Conservation (phyloP, 352 stramenopile genomes). For the Phytophthora sansomeana region DNA sequence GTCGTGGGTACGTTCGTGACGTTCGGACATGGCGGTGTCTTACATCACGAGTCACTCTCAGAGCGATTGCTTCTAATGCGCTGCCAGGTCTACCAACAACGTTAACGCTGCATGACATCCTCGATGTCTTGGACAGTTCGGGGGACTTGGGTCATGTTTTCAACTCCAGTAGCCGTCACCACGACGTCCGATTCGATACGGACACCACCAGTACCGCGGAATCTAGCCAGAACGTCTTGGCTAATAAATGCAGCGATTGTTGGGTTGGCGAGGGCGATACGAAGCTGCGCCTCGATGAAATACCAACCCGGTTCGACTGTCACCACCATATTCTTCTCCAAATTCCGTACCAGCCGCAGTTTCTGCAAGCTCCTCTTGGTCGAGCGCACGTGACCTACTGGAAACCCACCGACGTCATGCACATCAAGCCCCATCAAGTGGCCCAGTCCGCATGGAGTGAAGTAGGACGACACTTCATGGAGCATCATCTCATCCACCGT, state of each 20-base stretch:
- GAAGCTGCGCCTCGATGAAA: constrained; percentile 98
- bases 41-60: too few relatives aligned
- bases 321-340: constrained; percentile 96
- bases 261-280: constrained; percentile 90
- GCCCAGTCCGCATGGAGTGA: constrained; percentile 99
- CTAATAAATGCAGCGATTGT: constrained; percentile 86
- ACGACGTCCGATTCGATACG: constrained; percentile 98
- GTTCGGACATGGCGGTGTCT: too few relatives aligned
- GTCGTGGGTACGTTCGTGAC: too few relatives aligned
- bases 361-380: constrained; percentile 78
- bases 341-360: constrained; percentile 91
- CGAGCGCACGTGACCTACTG: constrained; percentile 63
- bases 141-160: constrained; percentile 97
- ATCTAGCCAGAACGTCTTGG: constrained; percentile 88
- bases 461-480: constrained; percentile 96
- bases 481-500: constrained; percentile 96
- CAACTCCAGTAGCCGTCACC: constrained; percentile 94
- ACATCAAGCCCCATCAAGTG: constrained; percentile 99
- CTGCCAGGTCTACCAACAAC: too few relatives aligned
- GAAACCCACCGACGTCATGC: constrained; percentile 97
- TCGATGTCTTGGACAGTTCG: constrained; percentile 96
- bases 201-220: constrained; percentile 95
- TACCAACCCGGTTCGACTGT: constrained; percentile 99
- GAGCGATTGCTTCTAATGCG: too few relatives aligned
- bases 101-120: constrained; percentile 83